Conservation (phyloP, 177 flowering plant species). For the Vitis hybrid region DNA sequence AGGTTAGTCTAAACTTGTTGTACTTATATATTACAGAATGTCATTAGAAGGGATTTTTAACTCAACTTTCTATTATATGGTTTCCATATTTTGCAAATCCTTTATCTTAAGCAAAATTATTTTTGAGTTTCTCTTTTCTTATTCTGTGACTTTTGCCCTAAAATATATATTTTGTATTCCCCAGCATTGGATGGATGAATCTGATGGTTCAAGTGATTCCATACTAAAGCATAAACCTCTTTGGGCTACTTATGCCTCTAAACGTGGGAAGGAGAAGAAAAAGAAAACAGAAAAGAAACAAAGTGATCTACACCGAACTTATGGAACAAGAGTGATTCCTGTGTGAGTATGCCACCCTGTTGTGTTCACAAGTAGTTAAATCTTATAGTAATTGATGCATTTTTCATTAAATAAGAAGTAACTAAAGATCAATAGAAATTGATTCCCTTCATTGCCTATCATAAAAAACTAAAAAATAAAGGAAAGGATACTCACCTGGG, state of each 20-base stretch:
- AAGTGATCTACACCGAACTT: conserved; percentile 77
- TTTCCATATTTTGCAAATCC: neutral
- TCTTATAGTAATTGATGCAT: neutral
- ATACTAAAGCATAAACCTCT: conserved; percentile 89
- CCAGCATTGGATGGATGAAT: conserved; percentile 81
- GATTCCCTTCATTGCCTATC: neutral
- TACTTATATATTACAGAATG: neutral
- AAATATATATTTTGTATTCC: conserved; percentile 13
- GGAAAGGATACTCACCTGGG: too few relatives aligned
- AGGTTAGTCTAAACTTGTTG: conserved; percentile 48
- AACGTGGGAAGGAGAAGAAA: conserved; percentile 53
- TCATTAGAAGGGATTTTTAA: neutral
- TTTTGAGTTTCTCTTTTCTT: neutral
- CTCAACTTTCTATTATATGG: neutral
- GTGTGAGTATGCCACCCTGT: conserved; percentile 62
- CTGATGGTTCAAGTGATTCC: conserved; percentile 76
- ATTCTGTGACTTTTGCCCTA: conserved; percentile 6
- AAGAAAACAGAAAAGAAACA: conserved; percentile 47
- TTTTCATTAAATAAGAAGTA: neutral
- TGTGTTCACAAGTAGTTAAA: neutral
- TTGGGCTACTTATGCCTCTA: conserved; percentile 69
- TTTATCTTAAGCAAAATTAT: neutral
- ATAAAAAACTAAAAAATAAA: too few relatives aligned
- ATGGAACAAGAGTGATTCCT: conserved; percentile 98
- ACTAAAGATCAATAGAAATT: neutral